A percentile compares a stretch with the other conserved stretches of the same genome.
These are phyloP conservation scores for Penicillium sp. DNA, from an alignment of 2,329 filamentous ascomycete genomes.

Conservation along the genomic window DNA sequence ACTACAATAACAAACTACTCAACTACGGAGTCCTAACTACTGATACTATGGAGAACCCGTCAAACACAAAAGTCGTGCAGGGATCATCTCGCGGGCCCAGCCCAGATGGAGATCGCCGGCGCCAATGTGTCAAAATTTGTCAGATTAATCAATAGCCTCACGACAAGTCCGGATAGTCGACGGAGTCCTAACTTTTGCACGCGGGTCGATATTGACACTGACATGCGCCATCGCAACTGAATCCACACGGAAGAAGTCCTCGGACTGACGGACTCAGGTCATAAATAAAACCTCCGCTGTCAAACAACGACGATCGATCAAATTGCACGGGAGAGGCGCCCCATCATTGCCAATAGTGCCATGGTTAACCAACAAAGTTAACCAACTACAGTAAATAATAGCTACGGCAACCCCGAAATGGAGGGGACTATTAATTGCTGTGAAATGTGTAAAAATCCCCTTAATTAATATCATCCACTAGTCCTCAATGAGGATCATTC, in stretches of 20 bases:
- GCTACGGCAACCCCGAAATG: not conserved
- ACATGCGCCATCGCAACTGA: not conserved
- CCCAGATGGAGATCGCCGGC: conserved; percentile 11
- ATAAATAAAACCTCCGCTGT: conserved; percentile 2
- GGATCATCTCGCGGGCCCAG: conserved; percentile 1
- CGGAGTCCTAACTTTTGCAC: not conserved
- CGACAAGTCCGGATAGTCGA: conserved; percentile 8
- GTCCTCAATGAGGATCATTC: not conserved
- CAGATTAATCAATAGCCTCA: conserved; percentile 12
- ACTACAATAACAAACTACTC: not conserved
- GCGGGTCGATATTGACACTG: not conserved
- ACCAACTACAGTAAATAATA: not conserved
- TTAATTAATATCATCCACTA: not conserved
- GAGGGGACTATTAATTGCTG: not conserved
- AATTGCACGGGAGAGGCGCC: conserved; percentile 9
- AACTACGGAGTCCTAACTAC: not conserved
- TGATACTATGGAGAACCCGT: not conserved
- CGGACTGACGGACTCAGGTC: not conserved
- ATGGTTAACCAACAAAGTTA: not conserved
- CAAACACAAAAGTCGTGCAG: conserved; percentile 7
- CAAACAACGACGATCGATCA: not conserved
- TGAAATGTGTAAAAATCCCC: not conserved
- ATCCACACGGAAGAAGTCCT: not conserved
- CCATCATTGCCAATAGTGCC: conserved; percentile 2
- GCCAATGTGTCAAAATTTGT: not conserved